Base-by-base conservation (phyloP, 306 rosid genomes). In the Mucuna pruriens region DNA sequence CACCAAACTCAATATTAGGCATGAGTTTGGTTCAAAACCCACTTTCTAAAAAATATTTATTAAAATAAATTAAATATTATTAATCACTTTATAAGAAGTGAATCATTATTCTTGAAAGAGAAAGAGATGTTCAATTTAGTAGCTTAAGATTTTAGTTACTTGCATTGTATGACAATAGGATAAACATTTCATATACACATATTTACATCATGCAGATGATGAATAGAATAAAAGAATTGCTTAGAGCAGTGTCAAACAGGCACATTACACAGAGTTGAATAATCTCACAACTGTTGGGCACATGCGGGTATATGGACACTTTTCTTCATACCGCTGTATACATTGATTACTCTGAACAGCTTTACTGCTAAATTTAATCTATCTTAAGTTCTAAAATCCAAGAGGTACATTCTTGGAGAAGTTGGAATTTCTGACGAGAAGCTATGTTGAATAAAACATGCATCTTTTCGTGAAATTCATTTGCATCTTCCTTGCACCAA, bases 391-490 rank as follows among this genome's bases (percentile, higher is more conserved):
- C 88, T 82, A 93, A 88, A 72, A 90, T 87, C 99, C 98, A 93
- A 44, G 95, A 84, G 33, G 93, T 91, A 68, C 90, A 86, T 80
- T 93, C 96, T 74, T 88, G 87, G 74, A 95, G 95, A 61, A 95
- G 93, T 83, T 84, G 92, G 74, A 95, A 95, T 64, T 92, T 95
- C 85, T 91, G 98, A 77, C 88, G 90, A 78, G 71, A 63, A 65
- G 98, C 94, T 45, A 95, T 81, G 79, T 78, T 89, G 15, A 80
- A 85, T 77, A 95, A 85, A 80, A 94, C 5, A 7, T 12, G 39
- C 66, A 60, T 60, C n/a, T 90, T 88, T 15, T 73, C 26, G 31
- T 70, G 87, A 68, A 90, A 92, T 26, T 91, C 91, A 2, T 13
- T 16, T 4, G 44, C 67, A 10, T 86, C 89, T 87, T 95, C 95